These are phyloP conservation scores for Zalaria obscura DNA, from an alignment of 2,329 filamentous ascomycete genomes.

Conservation along the genomic window DNA sequence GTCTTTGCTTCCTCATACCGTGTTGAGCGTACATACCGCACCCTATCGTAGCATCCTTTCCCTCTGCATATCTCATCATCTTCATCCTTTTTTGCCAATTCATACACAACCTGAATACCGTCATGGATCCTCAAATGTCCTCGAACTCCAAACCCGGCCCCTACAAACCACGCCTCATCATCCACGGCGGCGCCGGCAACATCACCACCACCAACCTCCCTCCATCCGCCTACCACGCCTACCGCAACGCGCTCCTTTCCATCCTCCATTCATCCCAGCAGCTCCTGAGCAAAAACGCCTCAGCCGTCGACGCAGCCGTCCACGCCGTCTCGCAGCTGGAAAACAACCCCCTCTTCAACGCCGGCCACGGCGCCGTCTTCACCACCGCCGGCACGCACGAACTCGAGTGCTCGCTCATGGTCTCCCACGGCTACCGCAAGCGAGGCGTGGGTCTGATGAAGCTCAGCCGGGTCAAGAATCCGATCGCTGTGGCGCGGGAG, in stretches of 20 bases:
- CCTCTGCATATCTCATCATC: too few species aligned
- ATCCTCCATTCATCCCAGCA: slow-evolving; percentile 19
- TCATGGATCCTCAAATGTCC: too few species aligned
- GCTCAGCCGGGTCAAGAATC: slow-evolving; percentile 61
- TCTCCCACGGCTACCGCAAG: slow-evolving; percentile 58
- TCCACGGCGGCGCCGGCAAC: slow-evolving; percentile 35
- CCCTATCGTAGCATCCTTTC: too few species aligned
- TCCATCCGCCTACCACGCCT: slow-evolving; percentile 19
- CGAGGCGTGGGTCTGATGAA: slow-evolving; percentile 66
- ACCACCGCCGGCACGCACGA: slow-evolving; percentile 72
- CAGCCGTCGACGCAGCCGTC: slow-evolving; percentile 59
- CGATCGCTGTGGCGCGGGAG: slow-evolving; percentile 57
- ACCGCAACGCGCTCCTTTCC: slow-evolving; percentile 22
- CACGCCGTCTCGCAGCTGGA: slow-evolving; percentile 65
- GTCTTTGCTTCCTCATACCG: too few species aligned
- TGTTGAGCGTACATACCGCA: too few species aligned
- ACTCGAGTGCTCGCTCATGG: slow-evolving; percentile 79
- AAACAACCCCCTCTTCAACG: slow-evolving; percentile 72
- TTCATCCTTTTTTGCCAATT: too few species aligned
- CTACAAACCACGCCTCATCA: slow-evolving; percentile 29
- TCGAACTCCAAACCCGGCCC: slow-evolving; percentile 6
- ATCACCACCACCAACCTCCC: slow-evolving; percentile 27
- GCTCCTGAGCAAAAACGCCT: slow-evolving; percentile 23
- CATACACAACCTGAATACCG: too few species aligned
- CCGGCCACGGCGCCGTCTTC: slow-evolving; percentile 72